Conservation (phyloP, 148 eudicot species). For the Vaccinium myrtillus region DNA sequence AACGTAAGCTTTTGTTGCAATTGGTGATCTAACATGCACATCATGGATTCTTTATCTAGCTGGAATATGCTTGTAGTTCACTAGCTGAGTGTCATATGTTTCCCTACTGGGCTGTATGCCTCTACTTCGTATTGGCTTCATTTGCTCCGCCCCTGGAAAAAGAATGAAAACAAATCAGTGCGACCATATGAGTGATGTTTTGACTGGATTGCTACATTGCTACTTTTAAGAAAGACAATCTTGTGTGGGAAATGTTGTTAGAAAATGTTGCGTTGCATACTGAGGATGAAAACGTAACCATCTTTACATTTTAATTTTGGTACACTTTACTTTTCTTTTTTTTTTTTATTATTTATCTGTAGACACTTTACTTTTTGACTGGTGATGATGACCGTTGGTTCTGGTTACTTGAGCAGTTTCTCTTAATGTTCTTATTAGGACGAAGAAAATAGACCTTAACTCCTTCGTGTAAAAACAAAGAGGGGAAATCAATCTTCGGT, state of each 20-base stretch:
- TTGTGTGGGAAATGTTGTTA: neutral
- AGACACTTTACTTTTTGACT: too few species aligned
- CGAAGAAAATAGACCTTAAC: neutral
- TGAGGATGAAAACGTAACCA: neutral
- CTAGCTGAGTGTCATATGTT: neutral
- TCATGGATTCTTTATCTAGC: neutral
- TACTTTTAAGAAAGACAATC: neutral
- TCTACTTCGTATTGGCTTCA: neutral
- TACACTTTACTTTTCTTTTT: too few species aligned
- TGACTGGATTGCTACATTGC: too few species aligned
- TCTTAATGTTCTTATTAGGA: neutral
- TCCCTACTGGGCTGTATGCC: neutral
- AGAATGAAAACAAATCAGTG: neutral
- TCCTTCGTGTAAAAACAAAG: neutral
- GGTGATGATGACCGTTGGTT: neutral
- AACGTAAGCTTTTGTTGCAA: neutral
- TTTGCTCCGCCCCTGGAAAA: neutral
- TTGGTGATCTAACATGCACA: neutral
- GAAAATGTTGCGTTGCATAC: neutral
- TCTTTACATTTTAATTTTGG: neutral
- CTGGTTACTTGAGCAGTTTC: neutral
- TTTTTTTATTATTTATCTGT: too few species aligned
- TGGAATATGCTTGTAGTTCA: neutral
- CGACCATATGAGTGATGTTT: neutral
- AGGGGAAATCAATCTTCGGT: neutral